These are phyloP conservation scores for Sutorius eximius DNA, from an alignment of 1,284 basidiomycete species.

Conservation along the genomic window DNA sequence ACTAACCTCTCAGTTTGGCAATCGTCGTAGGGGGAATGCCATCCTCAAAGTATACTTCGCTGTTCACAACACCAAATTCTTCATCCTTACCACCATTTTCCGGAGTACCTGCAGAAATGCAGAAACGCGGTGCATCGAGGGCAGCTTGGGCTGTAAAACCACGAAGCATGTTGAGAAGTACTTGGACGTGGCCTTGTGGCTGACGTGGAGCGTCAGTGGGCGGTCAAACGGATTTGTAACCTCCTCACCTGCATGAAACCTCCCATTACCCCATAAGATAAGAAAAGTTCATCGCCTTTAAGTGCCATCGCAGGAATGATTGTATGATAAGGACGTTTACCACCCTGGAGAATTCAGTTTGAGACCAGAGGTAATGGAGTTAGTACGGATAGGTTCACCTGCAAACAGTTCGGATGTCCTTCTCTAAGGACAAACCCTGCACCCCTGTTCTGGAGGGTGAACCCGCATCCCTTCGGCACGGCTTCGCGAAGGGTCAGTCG, in stretches of 20 bases:
- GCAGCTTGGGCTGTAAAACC: constrained; percentile 84
- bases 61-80: constrained; percentile 68
- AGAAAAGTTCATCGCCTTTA: constrained; percentile 77
- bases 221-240: background rate
- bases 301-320: constrained; percentile 93
- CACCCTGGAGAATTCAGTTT: constrained; percentile 45
- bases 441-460: constrained; percentile 94
- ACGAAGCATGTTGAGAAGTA: constrained; percentile 87
- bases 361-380: background rate
- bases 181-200: constrained; percentile 92
- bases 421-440: constrained; percentile 78
- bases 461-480: constrained; percentile 90
- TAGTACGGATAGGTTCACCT: constrained; percentile 42
- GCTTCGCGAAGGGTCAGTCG: constrained; percentile 43
- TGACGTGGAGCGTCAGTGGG: constrained; percentile 29
- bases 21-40: constrained; percentile 67
- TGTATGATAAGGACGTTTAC: constrained; percentile 93
- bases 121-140: constrained; percentile 93
- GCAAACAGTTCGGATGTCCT: constrained; percentile 80
- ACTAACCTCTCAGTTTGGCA: constrained; percentile 58
- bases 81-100: constrained; percentile 54
- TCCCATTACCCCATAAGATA: constrained; percentile 93
- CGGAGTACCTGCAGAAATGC: constrained; percentile 83
- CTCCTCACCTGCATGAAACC: constrained; percentile 84
- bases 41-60: constrained; percentile 87